A percentile compares a stretch with the other conserved stretches of the same genome.
phyloP scores from a whole-genome alignment of 2,329 filamentous ascomycete species.

The Apiospora malaysiana region DNA sequence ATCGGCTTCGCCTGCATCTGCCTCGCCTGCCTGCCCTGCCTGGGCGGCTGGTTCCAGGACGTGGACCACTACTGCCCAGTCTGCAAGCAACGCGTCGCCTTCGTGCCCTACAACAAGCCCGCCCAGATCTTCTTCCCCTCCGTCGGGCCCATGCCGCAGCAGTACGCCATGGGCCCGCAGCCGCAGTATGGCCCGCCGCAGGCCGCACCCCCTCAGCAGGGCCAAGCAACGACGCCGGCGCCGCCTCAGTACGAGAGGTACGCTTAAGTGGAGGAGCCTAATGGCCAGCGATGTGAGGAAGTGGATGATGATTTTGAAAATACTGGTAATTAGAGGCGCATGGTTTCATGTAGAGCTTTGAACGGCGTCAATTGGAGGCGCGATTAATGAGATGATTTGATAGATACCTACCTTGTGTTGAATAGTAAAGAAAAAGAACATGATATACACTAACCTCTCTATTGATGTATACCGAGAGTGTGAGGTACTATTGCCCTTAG shows the following conservation, averaged over 20 bases:
- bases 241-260: conserved; percentile 10
- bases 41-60: conserved; percentile 24
- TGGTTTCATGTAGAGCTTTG: not conserved
- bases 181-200: not conserved
- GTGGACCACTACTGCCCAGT: conserved; percentile 20
- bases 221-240: not conserved
- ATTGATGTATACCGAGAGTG: too few relatives aligned
- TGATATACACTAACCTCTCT: too few relatives aligned
- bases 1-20: conserved; percentile 25
- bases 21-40: conserved; percentile 25
- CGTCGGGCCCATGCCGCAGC: not conserved
- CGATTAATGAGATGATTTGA: not conserved
- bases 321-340: not conserved
- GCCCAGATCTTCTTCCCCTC: conserved; percentile 6
- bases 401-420: too few relatives aligned
- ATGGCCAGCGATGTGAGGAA: not conserved
- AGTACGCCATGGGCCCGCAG: conserved; percentile 2
- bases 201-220: not conserved
- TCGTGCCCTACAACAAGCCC: conserved; percentile 3
- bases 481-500: too few relatives aligned
- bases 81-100: conserved; percentile 19
- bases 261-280: not conserved
- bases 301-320: not conserved
- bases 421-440: too few relatives aligned
- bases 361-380: not conserved